Evolutionary conservation across 495 filamentous ascomycete species (phyloP), one percentile per base, ranked within the genome.

Genomic region (Xylaria venustula): DNA sequence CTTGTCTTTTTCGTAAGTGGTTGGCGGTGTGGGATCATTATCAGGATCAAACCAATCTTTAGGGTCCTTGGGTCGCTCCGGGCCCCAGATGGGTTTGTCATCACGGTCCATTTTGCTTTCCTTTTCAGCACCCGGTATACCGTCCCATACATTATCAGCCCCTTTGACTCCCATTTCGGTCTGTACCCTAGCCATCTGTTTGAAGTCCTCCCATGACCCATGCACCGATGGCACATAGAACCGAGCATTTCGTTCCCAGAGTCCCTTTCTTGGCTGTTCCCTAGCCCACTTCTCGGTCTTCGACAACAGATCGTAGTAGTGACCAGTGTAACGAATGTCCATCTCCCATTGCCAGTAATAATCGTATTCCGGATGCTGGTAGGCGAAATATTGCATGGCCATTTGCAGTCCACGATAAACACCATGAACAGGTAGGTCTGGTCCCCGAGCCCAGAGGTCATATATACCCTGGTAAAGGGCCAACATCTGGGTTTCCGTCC

Each of bases 301-400:
- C 65, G 87, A 82, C 68, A 98, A 90, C 23, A 98, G 79, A 64
- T 97, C 88, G 72, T 96, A 94, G 81, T 88, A 96, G 73, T 98
- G 93, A n/a, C 94, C 95, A 0, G 89, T 96, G 72, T 97, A 96
- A 3, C 94, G 88, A 36, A 91, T 86, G 68, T 98, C 94, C 88
- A 98, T 96, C 75, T 98, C 94, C 92, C 93, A 97, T 67, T 98
- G 92, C 94, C 94, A 98, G 75, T 93, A 90, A 74, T 87, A 90
- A 58, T 98, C 95, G 69, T 94, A 98, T 69, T 97, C 93, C 0
- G 90, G 90, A 71, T 98, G 94, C 41, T 86, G 83, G 64, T 90
- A 85, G 15, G 93, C 88, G 67, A 97, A 98, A 72, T 90, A 88
- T 68, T 97, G 94, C 78, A 98, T 85, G 9, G 93, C 90, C 91